A percentile compares a stretch with the other conserved stretches of the same genome.
Evolutionary conservation across 1,284 basidiomycete genomes (phyloP).

Genomic region (Austroboletus niveus): DNA sequence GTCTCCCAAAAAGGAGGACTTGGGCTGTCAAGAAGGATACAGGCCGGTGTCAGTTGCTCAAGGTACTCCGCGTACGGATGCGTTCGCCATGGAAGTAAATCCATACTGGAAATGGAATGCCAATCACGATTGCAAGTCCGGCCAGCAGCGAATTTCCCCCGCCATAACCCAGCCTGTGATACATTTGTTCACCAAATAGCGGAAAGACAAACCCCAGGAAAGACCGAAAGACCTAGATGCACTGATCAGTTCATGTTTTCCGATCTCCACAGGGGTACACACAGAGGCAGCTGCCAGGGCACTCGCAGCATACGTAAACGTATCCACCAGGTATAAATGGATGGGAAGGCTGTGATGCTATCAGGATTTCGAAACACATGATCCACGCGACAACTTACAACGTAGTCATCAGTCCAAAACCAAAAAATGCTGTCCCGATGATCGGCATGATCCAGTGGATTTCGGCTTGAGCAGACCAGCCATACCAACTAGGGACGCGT

Average conservation of each 20-base stretch:
- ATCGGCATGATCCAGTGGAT: slow-evolving; percentile 43
- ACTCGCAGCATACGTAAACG: slow-evolving; percentile 68
- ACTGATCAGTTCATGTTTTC: background rate
- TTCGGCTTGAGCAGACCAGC: slow-evolving; percentile 38
- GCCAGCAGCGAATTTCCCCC: slow-evolving; percentile 65
- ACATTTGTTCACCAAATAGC: slow-evolving; percentile 71
- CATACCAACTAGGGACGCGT: slow-evolving; percentile 34
- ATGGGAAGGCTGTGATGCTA: slow-evolving; percentile 53
- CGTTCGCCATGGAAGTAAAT: slow-evolving; percentile 33
- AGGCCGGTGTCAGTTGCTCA: slow-evolving; percentile 13
- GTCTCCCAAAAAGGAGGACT: background rate
- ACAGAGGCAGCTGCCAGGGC: slow-evolving; percentile 67
- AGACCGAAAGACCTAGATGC: slow-evolving; percentile 59
- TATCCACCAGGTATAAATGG: slow-evolving; percentile 68
- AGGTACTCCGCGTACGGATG: slow-evolving; percentile 28
- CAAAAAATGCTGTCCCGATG: slow-evolving; percentile 39
- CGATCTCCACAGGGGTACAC: slow-evolving; percentile 16
- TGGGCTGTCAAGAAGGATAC: background rate
- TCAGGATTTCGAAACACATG: background rate
- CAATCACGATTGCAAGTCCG: slow-evolving; percentile 37
- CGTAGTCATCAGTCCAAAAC: slow-evolving; percentile 43
- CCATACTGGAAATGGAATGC: slow-evolving; percentile 53
- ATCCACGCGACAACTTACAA: slow-evolving; percentile 16
- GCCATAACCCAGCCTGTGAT: slow-evolving; percentile 56
- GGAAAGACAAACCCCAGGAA: slow-evolving; percentile 72